Conservation (phyloP, 306 rosid species). For the Rosa multiflora region DNA sequence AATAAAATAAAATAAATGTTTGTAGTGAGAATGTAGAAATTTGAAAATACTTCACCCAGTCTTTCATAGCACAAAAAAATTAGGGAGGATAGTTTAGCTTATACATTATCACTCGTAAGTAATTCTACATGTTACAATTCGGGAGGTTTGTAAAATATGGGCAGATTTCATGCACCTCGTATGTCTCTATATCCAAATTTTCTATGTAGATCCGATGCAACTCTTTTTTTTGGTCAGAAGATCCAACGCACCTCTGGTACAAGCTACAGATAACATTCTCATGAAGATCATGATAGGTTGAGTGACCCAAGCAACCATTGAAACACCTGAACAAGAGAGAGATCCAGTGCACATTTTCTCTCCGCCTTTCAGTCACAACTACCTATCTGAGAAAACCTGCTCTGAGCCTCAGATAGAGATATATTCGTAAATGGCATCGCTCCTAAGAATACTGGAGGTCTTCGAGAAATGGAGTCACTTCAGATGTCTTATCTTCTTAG, state of each 20-base stretch:
- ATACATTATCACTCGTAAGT: neutral
- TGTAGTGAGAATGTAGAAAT: neutral
- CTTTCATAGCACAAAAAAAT: neutral
- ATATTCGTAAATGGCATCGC: neutral
- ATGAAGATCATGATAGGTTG: neutral
- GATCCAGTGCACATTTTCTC: neutral
- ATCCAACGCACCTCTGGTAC: neutral
- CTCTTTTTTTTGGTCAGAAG: too few species aligned
- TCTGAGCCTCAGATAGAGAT: neutral
- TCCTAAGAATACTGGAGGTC: neutral
- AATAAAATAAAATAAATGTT: neutral
- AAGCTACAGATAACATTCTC: neutral
- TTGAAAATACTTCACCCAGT: neutral
- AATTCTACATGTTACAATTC: neutral
- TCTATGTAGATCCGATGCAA: neutral
- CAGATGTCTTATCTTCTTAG: slow-evolving; percentile 63
- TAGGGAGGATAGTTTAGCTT: neutral
- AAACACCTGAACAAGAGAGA: neutral
- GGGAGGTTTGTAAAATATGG: neutral
- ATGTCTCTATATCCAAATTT: neutral
- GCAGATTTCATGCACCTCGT: neutral
- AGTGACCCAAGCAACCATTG: neutral
- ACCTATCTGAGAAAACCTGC: neutral
- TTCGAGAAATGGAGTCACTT: slow-evolving; percentile 31
- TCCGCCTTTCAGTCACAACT: neutral